phyloP scores from a whole-genome alignment of 2,329 filamentous ascomycete species.

The Zymoseptoria tritici region DNA sequence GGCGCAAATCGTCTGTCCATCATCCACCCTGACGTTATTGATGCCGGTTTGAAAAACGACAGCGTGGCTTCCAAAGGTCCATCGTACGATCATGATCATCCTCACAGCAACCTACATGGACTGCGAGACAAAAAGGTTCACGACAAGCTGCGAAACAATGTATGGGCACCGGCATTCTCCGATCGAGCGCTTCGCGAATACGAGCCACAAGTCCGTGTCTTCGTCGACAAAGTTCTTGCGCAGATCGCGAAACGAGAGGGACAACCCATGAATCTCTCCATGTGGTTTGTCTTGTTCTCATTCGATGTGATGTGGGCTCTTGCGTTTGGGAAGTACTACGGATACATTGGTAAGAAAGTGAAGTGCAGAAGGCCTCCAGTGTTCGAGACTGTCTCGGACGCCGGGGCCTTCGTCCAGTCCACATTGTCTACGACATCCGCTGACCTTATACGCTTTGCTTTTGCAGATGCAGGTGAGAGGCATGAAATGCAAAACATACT shows the following conservation, averaged over 20 bases:
- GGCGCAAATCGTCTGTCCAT: conserved; percentile 33
- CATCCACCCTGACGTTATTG: conserved; percentile 29
- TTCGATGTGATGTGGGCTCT: conserved; percentile 41
- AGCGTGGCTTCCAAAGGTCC: conserved; percentile 34
- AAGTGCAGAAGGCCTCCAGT: too few species aligned
- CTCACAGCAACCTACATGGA: conserved; percentile 32
- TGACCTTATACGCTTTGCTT: too few species aligned
- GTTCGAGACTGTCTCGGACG: too few species aligned
- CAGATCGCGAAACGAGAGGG: conserved; percentile 21
- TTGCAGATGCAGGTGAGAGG: conserved; percentile 15
- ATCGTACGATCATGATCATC: conserved; percentile 35
- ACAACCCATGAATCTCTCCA: conserved; percentile 30
- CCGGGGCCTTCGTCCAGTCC: too few species aligned
- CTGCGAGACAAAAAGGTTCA: conserved; percentile 31
- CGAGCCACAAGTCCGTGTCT: conserved; percentile 30
- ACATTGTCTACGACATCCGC: too few species aligned
- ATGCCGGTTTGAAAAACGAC: conserved; percentile 31
- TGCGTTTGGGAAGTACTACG: conserved; percentile 18
- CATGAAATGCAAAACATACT: conserved; percentile 32
- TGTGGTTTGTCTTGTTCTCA: conserved; percentile 36
- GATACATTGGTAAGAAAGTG: conserved; percentile 5
- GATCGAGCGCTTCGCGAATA: conserved; percentile 35
- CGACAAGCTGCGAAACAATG: conserved; percentile 23
- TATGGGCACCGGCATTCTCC: conserved; percentile 36
- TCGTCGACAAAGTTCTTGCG: conserved; percentile 28